Base-by-base conservation (phyloP, 768 basidiomycete species). In the Krasilnikovozyma curviuscula region DNA sequence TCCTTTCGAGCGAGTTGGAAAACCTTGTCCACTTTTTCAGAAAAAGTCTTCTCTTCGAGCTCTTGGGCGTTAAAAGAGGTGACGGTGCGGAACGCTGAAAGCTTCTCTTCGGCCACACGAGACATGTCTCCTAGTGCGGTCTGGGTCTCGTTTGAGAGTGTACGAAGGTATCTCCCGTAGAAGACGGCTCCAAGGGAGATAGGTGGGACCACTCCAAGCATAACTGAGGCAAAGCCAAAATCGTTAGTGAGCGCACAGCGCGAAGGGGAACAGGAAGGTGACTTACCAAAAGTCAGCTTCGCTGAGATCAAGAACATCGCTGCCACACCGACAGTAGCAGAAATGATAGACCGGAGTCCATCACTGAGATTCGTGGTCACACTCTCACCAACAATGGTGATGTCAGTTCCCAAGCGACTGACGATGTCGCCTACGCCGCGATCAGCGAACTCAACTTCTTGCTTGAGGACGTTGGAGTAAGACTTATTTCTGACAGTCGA, bases 381-480 rank as follows among this genome's bases (percentile, higher is more conserved):
- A 21, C 62, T 64, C 35, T 67, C 86, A 35, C 91, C 91, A 34
- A 97, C 83, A 54, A 97, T 83, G 55, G 77, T 83, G 6, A 83
- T 83, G 61, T 98, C 91, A 1, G 79, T 80, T 49, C 82, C 86
- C 28, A 97, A 70, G 47, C 91, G 70, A 63, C 85, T 89, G 37
- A 95, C 68, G 8, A 93, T 82, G 61, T 98, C 91, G 7, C 91
- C 91, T 53, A 89, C 85, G 2, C 84, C 84, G 32, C 74, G 74
- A 62, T 93, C 89, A 6, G 89, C 83, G 62, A 78, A 89, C 62
- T 91, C 86, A 24, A 91, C 79, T 63, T 95, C 89, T 64, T 93
- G 85, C 44, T 70, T 72, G 7, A 95, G 69, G 3, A 85, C 75
- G n/a, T 83, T 81, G 7, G 72, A 68, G 61, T 85, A 97, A 16